Evolutionary conservation across 306 rosid genomes (phyloP), one percentile per base, ranked within the genome.

Genomic region (Mimosa pudica): DNA sequence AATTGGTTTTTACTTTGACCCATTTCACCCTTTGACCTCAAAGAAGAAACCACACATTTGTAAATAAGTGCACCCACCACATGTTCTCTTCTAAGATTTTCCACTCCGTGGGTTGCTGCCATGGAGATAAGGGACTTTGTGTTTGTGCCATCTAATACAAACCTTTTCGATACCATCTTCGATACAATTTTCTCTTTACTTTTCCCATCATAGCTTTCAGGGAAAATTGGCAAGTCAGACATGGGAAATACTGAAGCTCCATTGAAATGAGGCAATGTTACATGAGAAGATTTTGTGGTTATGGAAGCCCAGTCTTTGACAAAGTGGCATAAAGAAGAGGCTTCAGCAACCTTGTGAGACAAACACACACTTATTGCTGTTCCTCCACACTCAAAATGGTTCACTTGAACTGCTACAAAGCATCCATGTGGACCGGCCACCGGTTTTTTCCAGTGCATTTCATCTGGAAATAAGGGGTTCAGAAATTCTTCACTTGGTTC

Each of bases 311-410:
- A 62, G 67, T 62, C 67, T 62, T 5, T 62, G 42, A 62, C 42
- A 11, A 62, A 62, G 67, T 32, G 13, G 42, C 8, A 62, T 5
- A 62, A 9, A 32, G 67, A 30, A 12, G 42, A 30, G 8, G 67
- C 67, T 30, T 62, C 67, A 4, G 1, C 42, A 62, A 89, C 48
- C 80, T 89, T 88, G 85, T 86, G 94, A 18, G 81, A 84, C 51
- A 87, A 54, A 20, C 90, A 86, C 5, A 88, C 52, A 12, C 81
- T 54, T 0, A 90, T 62, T 0, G 42, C 67, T 1, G 2, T 62
- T 62, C 67, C 42, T 30, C 67, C 67, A 30, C 67, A 62, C 1
- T 10, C 42, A 62, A 62, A 62, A 62, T 62, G 67, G 42, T 62
- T 32, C 4, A 62, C 17, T 32, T 62, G 67, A 62, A 62, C 9